Base-by-base conservation (phyloP, 169 alveolate genomes). In the Cryptosporidium felis region DNA sequence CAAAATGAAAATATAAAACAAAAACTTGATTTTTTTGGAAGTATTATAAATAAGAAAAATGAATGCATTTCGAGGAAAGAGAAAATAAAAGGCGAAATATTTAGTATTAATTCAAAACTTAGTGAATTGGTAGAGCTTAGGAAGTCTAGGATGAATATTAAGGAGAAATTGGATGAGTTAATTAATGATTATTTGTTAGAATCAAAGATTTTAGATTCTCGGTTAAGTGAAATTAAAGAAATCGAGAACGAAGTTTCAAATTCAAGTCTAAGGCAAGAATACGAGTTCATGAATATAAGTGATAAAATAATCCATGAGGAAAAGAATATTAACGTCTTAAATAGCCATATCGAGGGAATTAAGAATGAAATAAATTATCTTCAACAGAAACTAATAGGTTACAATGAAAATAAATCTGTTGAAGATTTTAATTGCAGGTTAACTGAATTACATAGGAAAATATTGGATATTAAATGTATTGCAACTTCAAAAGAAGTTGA, bases 11-110 rank as follows among this genome's bases (percentile, higher is more conserved):
- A 41, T 6, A 10, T 74, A 12, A 51, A 34, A 38, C 74, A 74
- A 38, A 74, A 74, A 36, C 38, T 74, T 10, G 56, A 38, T 9
- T 56, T 74, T 36, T 30, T 74, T 16, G 66, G 56, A 30, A 56
- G 46, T 9, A 51, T 49, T 10, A 38, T 53, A 6, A 51, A 18
- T 30, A 74, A 74, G 38, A 49, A 56, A 40, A 18, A 38, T 36
- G 62, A 74, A 74, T 74, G 65, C 23, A 3, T 56, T 21, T 9
- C 28, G 4, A 74, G 67, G 34, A 74, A 53, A 53, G 34, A 32
- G 10, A 56, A 51, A 8, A 74, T 74, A 21, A 51, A 18, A 12
- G 34, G 38, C 6, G 59, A 49, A 53, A 53, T 53, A 16, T 16
- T 38, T 2, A 56, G 16, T 21, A 14, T 51, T 26, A 3, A 32